Evolutionary conservation across 495 filamentous ascomycete species (phyloP).

Genomic region (Letharia lupina): DNA sequence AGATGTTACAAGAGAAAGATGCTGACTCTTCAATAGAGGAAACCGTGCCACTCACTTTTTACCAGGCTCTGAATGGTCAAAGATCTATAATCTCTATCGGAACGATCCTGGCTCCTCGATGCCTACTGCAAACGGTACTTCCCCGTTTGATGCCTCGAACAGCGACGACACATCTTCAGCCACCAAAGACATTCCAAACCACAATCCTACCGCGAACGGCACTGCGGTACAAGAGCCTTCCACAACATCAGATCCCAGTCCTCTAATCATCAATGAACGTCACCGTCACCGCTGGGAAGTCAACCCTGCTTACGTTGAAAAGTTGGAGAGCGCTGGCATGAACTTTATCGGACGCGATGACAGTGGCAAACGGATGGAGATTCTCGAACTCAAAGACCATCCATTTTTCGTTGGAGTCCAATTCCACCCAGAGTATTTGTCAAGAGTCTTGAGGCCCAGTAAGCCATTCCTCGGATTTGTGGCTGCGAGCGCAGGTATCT

Average conservation of each 20-base stretch:
- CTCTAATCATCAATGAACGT: slow-evolving; percentile 39
- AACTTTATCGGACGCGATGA: slow-evolving; percentile 67
- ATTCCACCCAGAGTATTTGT: slow-evolving; percentile 79
- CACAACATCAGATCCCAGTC: not conserved
- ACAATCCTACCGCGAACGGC: slow-evolving; percentile 16
- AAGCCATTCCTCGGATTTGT: slow-evolving; percentile 81
- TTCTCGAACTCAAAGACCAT: slow-evolving; percentile 82
- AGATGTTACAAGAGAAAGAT: not conserved
- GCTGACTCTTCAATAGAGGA: slow-evolving; percentile 34
- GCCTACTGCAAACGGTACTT: slow-evolving; percentile 7
- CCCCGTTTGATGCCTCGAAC: not conserved
- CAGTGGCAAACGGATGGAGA: slow-evolving; percentile 78
- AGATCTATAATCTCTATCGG: slow-evolving; percentile 67
- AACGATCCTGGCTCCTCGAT: slow-evolving; percentile 23
- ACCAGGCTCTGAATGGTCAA: slow-evolving; percentile 67
- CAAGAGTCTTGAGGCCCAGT: slow-evolving; percentile 62
- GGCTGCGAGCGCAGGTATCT: slow-evolving; percentile 59
- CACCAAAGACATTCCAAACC: slow-evolving; percentile 4
- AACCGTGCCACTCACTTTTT: slow-evolving; percentile 69
- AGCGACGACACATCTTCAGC: not conserved
- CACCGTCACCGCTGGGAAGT: slow-evolving; percentile 44
- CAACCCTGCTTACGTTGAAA: slow-evolving; percentile 35
- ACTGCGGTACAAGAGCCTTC: slow-evolving; percentile 5
- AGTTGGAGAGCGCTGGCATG: slow-evolving; percentile 33
- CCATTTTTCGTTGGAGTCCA: slow-evolving; percentile 87